phyloP scores from a whole-genome alignment of 2,329 filamentous ascomycete species.

The Colletotrichum sp. region DNA sequence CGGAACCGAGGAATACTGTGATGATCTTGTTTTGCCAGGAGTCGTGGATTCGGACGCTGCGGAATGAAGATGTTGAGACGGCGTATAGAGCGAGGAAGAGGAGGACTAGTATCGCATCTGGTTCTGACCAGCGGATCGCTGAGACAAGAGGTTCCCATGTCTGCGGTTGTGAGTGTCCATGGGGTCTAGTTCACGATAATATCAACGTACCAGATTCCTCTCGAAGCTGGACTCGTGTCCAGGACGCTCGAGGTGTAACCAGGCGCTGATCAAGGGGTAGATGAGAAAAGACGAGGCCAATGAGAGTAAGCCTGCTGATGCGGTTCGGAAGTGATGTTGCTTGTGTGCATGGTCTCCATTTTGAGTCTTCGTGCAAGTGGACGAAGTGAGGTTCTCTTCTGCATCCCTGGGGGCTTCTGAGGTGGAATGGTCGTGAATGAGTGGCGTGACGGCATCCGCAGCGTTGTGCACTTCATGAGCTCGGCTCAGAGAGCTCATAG shows the following conservation, averaged over 20 bases:
- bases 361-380: not conserved
- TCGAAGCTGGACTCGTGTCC: not conserved
- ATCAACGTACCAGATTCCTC: not conserved
- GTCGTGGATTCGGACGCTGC: not conserved
- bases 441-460: not conserved
- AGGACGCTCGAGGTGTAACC: not conserved
- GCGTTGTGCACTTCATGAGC: not conserved
- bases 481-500: not conserved
- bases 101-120: not conserved
- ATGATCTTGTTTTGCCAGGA: not conserved
- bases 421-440: not conserved
- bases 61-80: not conserved
- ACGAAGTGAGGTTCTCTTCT: not conserved
- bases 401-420: not conserved
- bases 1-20: not conserved
- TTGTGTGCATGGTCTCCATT: not conserved
- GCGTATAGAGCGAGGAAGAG: not conserved
- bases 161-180: too few relatives aligned
- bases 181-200: too few relatives aligned
- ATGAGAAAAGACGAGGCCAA: not conserved
- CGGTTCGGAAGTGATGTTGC: not conserved
- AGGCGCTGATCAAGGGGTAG: not conserved
- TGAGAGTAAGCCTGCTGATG: too few relatives aligned
- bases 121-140: not conserved
- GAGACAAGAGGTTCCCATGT: not conserved